phyloP scores from a whole-genome alignment of 2,329 filamentous ascomycete species.

The Verticillium nonalfalfae region DNA sequence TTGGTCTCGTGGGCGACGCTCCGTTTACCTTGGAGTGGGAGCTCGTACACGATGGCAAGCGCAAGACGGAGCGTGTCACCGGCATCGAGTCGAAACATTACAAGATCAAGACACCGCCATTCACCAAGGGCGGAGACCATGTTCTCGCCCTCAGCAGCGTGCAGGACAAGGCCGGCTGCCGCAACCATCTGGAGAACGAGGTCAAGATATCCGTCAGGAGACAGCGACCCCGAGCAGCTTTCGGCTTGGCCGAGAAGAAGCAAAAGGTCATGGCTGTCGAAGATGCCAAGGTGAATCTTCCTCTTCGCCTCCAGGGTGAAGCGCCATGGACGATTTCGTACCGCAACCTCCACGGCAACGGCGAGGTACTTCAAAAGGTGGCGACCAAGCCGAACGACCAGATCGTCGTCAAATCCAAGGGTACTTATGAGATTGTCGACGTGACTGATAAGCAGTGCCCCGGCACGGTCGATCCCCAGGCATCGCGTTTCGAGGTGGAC shows the following conservation, averaged over 20 bases:
- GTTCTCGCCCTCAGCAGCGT: conserved; percentile 79
- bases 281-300: conserved; percentile 65
- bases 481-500: conserved; percentile 70
- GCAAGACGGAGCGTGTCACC: conserved; percentile 60
- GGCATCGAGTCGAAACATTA: conserved; percentile 57
- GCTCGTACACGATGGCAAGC: conserved; percentile 80
- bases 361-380: conserved; percentile 37
- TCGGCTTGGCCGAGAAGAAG: conserved; percentile 79
- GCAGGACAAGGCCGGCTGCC: conserved; percentile 80
- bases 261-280: conserved; percentile 71
- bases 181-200: conserved; percentile 78
- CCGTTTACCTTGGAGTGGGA: conserved; percentile 93
- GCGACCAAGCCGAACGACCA: conserved; percentile 58
- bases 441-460: conserved; percentile 77
- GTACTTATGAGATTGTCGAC: conserved; percentile 73
- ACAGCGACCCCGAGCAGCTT: conserved; percentile 80
- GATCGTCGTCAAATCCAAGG: conserved; percentile 58
- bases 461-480: conserved; percentile 68
- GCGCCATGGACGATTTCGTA: conserved; percentile 79
- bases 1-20: conserved; percentile 71
- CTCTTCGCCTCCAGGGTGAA: conserved; percentile 78
- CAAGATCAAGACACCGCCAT: conserved; percentile 67
- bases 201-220: conserved; percentile 80
- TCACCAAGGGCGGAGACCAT: conserved; percentile 84
- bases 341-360: conserved; percentile 54